These are phyloP conservation scores for Aspergillus indologenus DNA, from an alignment of 495 filamentous ascomycete species.

Conservation along the genomic window DNA sequence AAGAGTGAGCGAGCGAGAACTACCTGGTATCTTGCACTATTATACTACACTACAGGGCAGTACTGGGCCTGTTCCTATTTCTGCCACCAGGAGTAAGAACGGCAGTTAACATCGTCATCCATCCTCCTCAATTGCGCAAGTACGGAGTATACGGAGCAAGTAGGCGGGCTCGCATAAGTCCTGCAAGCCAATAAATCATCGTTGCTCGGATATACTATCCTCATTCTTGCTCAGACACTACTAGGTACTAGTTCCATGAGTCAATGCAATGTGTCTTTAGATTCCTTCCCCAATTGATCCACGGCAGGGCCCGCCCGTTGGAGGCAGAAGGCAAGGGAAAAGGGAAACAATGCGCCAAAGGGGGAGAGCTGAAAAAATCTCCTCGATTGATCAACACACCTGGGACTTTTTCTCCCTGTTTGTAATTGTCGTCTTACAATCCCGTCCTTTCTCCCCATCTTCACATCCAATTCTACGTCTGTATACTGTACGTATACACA, in stretches of 20 bases:
- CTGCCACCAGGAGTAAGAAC: neutral
- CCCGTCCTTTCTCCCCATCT: neutral
- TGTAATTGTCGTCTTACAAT: neutral
- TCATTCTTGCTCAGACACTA: neutral
- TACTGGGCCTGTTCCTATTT: neutral
- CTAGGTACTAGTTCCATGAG: neutral
- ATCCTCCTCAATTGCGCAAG: neutral
- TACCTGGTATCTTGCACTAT: too few relatives aligned
- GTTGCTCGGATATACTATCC: neutral
- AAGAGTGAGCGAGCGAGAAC: too few relatives aligned
- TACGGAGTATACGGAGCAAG: neutral
- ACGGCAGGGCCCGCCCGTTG: constrained; percentile 25
- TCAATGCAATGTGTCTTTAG: neutral
- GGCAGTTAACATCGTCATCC: neutral
- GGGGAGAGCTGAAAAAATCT: neutral
- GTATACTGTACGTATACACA: too few relatives aligned
- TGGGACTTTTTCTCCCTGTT: neutral
- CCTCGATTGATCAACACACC: neutral
- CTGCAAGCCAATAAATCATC: neutral
- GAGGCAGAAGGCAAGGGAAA: constrained; percentile 7
- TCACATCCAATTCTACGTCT: neutral
- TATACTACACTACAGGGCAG: too few relatives aligned
- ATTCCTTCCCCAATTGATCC: neutral
- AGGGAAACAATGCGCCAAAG: constrained; percentile 1
- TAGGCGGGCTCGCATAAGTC: neutral